Evolutionary conservation across 768 basidiomycete species (phyloP), one percentile per base, ranked within the genome.

Genomic region (Boletus tylopilopsis): DNA sequence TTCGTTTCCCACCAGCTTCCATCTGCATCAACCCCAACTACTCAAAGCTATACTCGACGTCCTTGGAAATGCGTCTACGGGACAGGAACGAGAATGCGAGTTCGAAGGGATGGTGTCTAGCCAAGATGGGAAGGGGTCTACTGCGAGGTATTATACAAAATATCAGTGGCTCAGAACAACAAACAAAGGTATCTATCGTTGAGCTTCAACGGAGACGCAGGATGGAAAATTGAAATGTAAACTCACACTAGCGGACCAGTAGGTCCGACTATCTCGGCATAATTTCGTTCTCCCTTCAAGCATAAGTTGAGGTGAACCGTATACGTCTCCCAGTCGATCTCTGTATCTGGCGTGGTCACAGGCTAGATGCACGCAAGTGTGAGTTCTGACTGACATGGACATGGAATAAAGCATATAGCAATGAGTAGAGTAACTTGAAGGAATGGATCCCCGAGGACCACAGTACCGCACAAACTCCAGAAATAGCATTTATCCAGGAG

Each of bases 261-360:
- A 2, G 93, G 94, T 1, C 96, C 96, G 48, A 79, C 73, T 42
- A 99, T 86, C 51, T 74, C 68, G 12, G 80, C 76, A 64, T 99
- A 99, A 61, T 94, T 80, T 40, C 85, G 76, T 64, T 94, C 86
- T 29, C 94, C 94, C 47, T 81, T 78, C 40, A 89, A 59, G 70
- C 90, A 93, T 35, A 87, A 64, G 48, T 85, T 77, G 1, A 89
- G 78, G 45, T 98, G 96, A 45, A 85, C 73, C 83, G 96, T 92
- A 64, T 99, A 99, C 0, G 96, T 97, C 61, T 85, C 79, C 84
- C 91, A 98, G 71, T 99, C 96, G 60, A 99, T 99, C 70, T 99
- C 94, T 11, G 96, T 98, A 71, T 94, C 95, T 36, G 35, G 34
- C 37, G 53, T 42, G 53, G 63, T 63, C 48, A 60, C n/a, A n/a